Base-by-base conservation (phyloP, 495 filamentous ascomycete genomes). In the Penicillium desertorum region DNA sequence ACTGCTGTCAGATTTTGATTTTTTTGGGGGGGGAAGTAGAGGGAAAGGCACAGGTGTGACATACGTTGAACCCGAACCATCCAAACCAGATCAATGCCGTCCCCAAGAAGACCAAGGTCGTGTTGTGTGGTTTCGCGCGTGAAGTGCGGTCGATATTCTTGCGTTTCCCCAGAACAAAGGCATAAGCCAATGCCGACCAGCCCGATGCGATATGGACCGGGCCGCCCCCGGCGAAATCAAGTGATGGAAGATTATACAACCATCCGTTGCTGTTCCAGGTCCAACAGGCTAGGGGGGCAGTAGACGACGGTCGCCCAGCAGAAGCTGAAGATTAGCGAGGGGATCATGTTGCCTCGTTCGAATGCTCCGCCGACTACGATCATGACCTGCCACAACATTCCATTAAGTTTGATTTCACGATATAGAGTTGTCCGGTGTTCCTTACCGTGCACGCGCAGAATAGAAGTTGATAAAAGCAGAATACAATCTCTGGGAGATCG, bases 291-390 rank as follows among this genome's bases (percentile, higher is more conserved):
- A 85, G 70, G 1, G 1, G 81, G 81, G 58, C 79, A 82, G 66
- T 86, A 85, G 41, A 85, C 81, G 48, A 84, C 72, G 10, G 82
- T 84, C 5, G 81, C 78, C 83, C 83, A 85, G 56, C 68, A 72
- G 68, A 86, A 85, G 58, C 73, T 73, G 60, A 85, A 86, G 23
- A 85, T 67, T 37, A 84, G 63, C 3, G 79, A 80, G 2, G 82
- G 80, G 3, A 83, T 39, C 62, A 84, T 81, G 23, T 77, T 76
- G 11, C 81, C 81, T 62, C 81, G 69, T 60, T 84, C 82, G 50
- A 83, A 81, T 17, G 79, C 72, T 22, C 79, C 81, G 16, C 82
- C 78, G 23, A 80, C 74, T 14, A 83, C 73, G 27, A 78, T 76
- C 74, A 76, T 76, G 45, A 83, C 74, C 74, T 75, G 29, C 23